Evolutionary conservation across 1,139 yeast species (phyloP), one percentile per base, ranked within the genome.

Genomic region (Blastobotrys niveus): DNA sequence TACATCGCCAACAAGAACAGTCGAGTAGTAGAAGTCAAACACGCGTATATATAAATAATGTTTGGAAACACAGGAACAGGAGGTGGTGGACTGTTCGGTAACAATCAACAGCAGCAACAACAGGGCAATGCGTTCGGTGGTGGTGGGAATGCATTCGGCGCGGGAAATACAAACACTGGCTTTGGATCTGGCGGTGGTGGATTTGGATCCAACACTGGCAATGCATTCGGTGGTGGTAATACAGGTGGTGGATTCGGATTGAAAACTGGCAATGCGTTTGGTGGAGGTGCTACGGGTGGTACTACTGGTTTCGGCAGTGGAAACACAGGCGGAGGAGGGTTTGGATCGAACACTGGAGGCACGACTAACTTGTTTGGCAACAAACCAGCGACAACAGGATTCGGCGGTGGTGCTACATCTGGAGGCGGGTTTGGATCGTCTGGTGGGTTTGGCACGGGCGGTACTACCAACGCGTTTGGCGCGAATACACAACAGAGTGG

Each of bases 351-450:
- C 6, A 32, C n/a, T n/a, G n/a, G n/a, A n/a, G n/a, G n/a, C n/a
- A n/a, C n/a, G n/a, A n/a, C n/a, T n/a, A n/a, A n/a, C n/a, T n/a
- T n/a, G 27, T 24, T 24, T 12, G 10, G 27, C 12, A 24, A 24
- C 27, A 8, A 24, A 24, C 27, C 8, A 24, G 12, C 12, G 8
- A 8, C 27, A 24, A n/a, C 27, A 26, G 43, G 43, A 25, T 19
- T 29, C 15, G 34, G 27, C 5, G 22, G 24, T 6, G 34, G 25
- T n/a, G 29, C n/a, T n/a, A n/a, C n/a, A n/a, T n/a, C n/a, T n/a
- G n/a, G 59, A 10, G 63, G 64, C 1, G 46, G 59, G 9, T 61
- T 59, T 46, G 61, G 64, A 10, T n/a, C n/a, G n/a, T n/a, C n/a
- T n/a, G n/a, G n/a, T n/a, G n/a, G n/a, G n/a, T 27, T 21, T 27